These are phyloP conservation scores for Taiozyma sp. DNA, from an alignment of 1,139 yeast species.

Conservation along the genomic window DNA sequence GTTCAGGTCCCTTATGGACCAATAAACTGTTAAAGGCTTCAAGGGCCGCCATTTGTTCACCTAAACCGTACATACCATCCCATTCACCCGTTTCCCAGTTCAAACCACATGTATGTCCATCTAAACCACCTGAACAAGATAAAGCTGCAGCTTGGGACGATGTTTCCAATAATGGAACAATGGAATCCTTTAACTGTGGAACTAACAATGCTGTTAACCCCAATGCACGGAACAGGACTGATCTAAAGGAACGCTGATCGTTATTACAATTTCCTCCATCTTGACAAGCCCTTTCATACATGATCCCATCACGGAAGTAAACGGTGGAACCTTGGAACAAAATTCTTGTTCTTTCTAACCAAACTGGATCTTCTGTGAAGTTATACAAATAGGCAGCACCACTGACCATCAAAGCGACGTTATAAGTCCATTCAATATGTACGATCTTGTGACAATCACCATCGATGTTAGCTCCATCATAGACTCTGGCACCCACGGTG, in stretches of 20 bases:
- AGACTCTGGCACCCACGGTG: conserved; percentile 33
- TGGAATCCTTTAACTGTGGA: conserved; percentile 52
- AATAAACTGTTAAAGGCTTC: conserved; percentile 48
- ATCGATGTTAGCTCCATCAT: conserved; percentile 71
- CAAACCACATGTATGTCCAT: conserved; percentile 86
- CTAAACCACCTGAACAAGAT: conserved; percentile 80
- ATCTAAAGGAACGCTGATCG: conserved; percentile 89
- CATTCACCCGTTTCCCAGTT: conserved; percentile 62
- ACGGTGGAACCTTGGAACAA: conserved; percentile 49
- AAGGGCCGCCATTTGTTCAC: conserved; percentile 61
- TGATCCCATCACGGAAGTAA: conserved; percentile 49
- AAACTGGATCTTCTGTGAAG: conserved; percentile 56
- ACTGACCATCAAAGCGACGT: conserved; percentile 69
- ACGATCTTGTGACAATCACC: conserved; percentile 59
- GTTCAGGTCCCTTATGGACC: conserved; percentile 24
- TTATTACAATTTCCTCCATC: conserved; percentile 59
- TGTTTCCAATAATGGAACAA: conserved; percentile 46
- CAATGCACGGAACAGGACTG: conserved; percentile 70
- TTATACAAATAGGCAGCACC: conserved; percentile 84
- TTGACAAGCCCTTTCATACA: conserved; percentile 85
- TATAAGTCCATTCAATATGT: conserved; percentile 76
- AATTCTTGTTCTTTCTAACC: conserved; percentile 57
- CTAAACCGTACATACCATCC: conserved; percentile 56
- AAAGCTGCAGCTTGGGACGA: conserved; percentile 77
- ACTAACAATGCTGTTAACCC: conserved; percentile 69